Percentiles rank a stretch among this genome's conserved stretches.
These are phyloP conservation scores for Pseudopithomyces chartarum DNA, from an alignment of 2,329 filamentous ascomycete species.

Conservation along the genomic window DNA sequence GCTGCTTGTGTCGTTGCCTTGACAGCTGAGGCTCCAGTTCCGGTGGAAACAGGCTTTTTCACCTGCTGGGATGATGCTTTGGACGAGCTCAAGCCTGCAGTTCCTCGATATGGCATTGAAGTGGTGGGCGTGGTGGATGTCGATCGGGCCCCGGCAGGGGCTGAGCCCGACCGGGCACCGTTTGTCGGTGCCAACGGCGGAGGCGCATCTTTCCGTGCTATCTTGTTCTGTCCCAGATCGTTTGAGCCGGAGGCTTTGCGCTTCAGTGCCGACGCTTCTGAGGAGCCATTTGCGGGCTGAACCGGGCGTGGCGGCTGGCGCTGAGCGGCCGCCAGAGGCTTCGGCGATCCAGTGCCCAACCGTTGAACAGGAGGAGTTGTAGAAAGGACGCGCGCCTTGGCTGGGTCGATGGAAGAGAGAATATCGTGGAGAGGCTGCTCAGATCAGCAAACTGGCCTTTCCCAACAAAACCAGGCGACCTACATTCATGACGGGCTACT, in stretches of 20 bases:
- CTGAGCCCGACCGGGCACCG: constrained; percentile 29
- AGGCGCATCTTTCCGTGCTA: constrained; percentile 39
- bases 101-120: constrained; percentile 45
- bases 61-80: constrained; percentile 25
- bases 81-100: constrained; percentile 35
- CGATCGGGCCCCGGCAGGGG: constrained; percentile 28
- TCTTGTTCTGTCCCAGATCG: constrained; percentile 35
- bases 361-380: constrained; percentile 25
- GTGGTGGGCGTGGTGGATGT: constrained; percentile 24
- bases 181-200: constrained; percentile 28
- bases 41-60: constrained; percentile 31
- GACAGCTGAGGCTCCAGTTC: constrained; percentile 17
- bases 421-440: constrained; percentile 40
- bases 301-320: constrained; percentile 31
- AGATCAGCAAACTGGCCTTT: constrained; percentile 7
- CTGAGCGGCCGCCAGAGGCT: constrained; percentile 21
- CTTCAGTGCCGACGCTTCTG: constrained; percentile 45
- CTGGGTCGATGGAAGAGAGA: constrained; percentile 45
- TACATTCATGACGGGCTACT: constrained; percentile 45
- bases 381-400: constrained; percentile 27
- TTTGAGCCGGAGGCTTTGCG: constrained; percentile 47
- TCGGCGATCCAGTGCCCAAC: constrained; percentile 35
- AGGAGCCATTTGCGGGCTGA: constrained; percentile 30
- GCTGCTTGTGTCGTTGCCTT: constrained; percentile 27
- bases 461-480: constrained; percentile 21